These are phyloP conservation scores for Arachis stenosperma DNA, from an alignment of 306 rosid species.

Conservation along the genomic window DNA sequence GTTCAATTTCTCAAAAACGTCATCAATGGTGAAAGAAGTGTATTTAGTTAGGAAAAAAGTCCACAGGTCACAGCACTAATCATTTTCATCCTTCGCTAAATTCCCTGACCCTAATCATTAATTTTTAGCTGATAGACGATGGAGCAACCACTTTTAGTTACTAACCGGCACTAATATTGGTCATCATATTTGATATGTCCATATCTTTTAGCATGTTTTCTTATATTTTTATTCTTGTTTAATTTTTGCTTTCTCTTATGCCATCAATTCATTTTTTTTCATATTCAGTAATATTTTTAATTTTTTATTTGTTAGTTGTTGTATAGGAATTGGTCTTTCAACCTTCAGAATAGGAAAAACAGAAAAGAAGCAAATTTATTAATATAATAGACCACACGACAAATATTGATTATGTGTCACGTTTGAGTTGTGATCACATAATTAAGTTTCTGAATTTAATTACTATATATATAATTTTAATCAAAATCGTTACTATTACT, in stretches of 20 bases:
- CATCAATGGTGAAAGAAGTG: conserved; percentile 39
- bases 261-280: conserved; percentile 19
- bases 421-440: not conserved
- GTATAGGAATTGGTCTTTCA: conserved; percentile 2
- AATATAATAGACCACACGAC: not conserved
- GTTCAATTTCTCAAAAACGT: conserved; percentile 37
- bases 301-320: conserved; percentile 31
- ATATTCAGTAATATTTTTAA: not conserved
- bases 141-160: conserved; percentile 68
- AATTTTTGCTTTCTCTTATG: not conserved
- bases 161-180: conserved; percentile 58
- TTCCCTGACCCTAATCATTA: conserved; percentile 54
- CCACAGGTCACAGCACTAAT: conserved; percentile 58
- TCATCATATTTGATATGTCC: conserved; percentile 39
- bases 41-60: conserved; percentile 56
- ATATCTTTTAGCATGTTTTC: conserved; percentile 29
- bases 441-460: not conserved
- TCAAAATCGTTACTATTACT: too few relatives aligned
- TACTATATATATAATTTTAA: too few relatives aligned
- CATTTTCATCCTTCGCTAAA: conserved; percentile 52
- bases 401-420: not conserved
- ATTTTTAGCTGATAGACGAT: conserved; percentile 54
- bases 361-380: not conserved
- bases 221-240: not conserved
- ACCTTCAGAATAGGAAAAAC: conserved; percentile 1